phyloP scores from a whole-genome alignment of 2,329 filamentous ascomycete genomes.

The Coniochaeta pulveracea region DNA sequence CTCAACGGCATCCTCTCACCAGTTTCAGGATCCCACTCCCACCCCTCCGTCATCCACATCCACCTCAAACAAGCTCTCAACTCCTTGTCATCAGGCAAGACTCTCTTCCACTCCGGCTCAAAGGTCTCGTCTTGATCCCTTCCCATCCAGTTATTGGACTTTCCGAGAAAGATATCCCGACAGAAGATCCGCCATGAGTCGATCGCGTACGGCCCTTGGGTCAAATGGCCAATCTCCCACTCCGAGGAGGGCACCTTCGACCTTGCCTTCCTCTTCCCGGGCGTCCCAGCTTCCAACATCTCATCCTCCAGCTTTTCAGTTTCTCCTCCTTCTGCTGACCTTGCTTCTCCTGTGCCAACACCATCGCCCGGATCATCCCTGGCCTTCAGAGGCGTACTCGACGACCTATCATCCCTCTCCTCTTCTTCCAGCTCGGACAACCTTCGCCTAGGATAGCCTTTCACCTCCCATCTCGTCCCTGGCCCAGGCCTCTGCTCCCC shows the following conservation, averaged over 20 bases:
- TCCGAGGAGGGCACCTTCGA: slow-evolving; percentile 22
- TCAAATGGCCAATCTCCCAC: slow-evolving; percentile 82
- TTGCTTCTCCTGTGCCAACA: slow-evolving; percentile 14
- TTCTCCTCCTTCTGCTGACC: not conserved
- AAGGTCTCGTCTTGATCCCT: slow-evolving; percentile 39
- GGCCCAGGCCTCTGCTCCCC: slow-evolving; percentile 47
- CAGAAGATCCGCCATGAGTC: slow-evolving; percentile 95
- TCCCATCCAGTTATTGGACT: slow-evolving; percentile 57
- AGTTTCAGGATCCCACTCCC: slow-evolving; percentile 65
- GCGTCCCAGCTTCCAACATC: not conserved
- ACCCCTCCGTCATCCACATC: slow-evolving; percentile 87
- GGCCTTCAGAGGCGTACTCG: slow-evolving; percentile 13
- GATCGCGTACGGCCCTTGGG: slow-evolving; percentile 69
- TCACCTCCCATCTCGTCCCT: slow-evolving; percentile 41
- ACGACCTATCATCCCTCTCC: slow-evolving; percentile 3
- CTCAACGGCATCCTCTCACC: slow-evolving; percentile 47
- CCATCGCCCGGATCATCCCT: slow-evolving; percentile 5
- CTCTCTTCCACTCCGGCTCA: slow-evolving; percentile 84
- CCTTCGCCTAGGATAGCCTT: slow-evolving; percentile 28
- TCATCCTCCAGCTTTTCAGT: not conserved
- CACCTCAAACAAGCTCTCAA: slow-evolving; percentile 76
- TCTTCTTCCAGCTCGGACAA: slow-evolving; percentile 14
- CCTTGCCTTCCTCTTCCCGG: slow-evolving; percentile 13
- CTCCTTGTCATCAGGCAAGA: slow-evolving; percentile 76
- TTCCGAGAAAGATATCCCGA: slow-evolving; percentile 60